Conservation (phyloP, 768 basidiomycete genomes). For the Termitomyces sp. region DNA sequence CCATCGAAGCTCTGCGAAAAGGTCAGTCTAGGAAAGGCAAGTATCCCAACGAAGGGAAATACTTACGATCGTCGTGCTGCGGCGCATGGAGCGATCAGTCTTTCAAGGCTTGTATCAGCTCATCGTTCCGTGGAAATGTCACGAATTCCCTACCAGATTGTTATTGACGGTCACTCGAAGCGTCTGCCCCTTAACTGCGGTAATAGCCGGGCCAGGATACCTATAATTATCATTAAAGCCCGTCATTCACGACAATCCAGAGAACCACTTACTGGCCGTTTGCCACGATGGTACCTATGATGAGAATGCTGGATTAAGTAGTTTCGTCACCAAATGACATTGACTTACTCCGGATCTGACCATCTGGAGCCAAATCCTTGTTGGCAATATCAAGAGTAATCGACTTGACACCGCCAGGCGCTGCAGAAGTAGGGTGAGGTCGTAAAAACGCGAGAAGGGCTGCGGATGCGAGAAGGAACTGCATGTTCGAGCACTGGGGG, state of each 20-base stretch:
- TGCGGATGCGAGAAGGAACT: slow-evolving; percentile 14
- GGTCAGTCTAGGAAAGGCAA: background rate
- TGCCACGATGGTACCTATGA: slow-evolving; percentile 16
- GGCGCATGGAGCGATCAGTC: slow-evolving; percentile 25
- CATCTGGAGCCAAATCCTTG: slow-evolving; percentile 37
- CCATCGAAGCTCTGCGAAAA: slow-evolving; percentile 21
- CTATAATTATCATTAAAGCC: slow-evolving; percentile 4
- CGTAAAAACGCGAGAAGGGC: slow-evolving; percentile 14
- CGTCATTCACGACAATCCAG: background rate
- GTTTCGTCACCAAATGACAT: background rate
- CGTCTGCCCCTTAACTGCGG: slow-evolving; percentile 33
- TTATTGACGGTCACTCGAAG: slow-evolving; percentile 40
- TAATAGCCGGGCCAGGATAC: slow-evolving; percentile 44
- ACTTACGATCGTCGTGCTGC: slow-evolving; percentile 22
- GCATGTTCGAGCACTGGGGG: slow-evolving; percentile 15
- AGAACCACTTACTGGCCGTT: slow-evolving; percentile 16
- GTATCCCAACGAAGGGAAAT: background rate
- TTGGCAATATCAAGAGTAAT: slow-evolving; percentile 33
- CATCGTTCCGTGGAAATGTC: background rate
- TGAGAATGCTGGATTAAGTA: background rate
- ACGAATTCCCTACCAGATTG: slow-evolving; percentile 22
- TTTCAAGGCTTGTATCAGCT: slow-evolving; percentile 4
- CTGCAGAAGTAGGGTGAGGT: slow-evolving; percentile 9
- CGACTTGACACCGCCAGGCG: slow-evolving; percentile 8
- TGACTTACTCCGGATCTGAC: slow-evolving; percentile 24